Conservation (phyloP, 768 basidiomycete genomes). For the Lentinula sp. region DNA sequence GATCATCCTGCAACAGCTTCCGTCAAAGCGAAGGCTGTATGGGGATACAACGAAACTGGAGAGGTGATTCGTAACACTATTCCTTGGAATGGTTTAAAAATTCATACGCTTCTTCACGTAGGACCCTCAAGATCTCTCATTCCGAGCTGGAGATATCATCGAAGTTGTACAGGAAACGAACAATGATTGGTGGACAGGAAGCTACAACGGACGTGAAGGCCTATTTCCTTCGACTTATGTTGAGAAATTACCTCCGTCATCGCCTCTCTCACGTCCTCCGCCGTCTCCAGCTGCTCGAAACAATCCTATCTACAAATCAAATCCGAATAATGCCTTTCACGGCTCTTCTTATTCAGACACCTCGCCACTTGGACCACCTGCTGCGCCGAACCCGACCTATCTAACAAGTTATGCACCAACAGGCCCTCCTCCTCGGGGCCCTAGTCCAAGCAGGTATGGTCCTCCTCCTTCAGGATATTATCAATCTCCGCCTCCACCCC, state of each 20-base stretch:
- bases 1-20: constrained; percentile 10
- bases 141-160: constrained; percentile 69
- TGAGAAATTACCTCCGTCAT: constrained; percentile 37
- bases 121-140: constrained; percentile 78
- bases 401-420: constrained; percentile 1
- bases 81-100: constrained; percentile 1
- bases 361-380: not conserved
- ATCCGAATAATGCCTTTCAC: constrained; percentile 6
- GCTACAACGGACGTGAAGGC: constrained; percentile 54
- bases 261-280: constrained; percentile 17
- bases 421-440: constrained; percentile 10
- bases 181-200: constrained; percentile 84
- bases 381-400: not conserved
- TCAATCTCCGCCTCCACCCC: constrained; percentile 15
- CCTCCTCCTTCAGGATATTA: constrained; percentile 13
- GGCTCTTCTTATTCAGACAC: not conserved
- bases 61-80: constrained; percentile 24
- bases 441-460: constrained; percentile 4
- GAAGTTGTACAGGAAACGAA: constrained; percentile 78
- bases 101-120: constrained; percentile 18
- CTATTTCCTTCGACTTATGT: constrained; percentile 78
- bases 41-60: constrained; percentile 63
- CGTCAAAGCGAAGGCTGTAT: constrained; percentile 48
- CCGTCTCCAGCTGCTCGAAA: constrained; percentile 7
- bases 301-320: not conserved